Evolutionary conservation across 371 early-diverging fungal genomes (phyloP).

Genomic region (Mucor indicus): DNA sequence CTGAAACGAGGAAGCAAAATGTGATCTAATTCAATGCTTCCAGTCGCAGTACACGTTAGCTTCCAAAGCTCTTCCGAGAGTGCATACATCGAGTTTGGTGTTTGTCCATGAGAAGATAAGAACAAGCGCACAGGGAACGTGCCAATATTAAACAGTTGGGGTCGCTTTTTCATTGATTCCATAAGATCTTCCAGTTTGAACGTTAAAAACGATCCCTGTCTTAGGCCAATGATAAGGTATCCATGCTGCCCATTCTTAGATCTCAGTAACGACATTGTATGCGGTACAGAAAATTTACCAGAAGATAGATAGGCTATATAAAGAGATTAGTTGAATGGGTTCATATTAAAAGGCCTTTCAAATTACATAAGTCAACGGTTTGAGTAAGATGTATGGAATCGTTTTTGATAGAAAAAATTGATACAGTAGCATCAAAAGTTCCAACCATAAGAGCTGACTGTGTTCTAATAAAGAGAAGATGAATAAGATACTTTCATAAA

Average conservation of each 20-base stretch:
- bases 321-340: background rate
- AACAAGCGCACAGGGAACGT: constrained; percentile 6
- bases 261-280: constrained; percentile 1
- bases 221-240: constrained; percentile 8
- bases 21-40: constrained; percentile 16
- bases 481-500: background rate
- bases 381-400: constrained; percentile 2
- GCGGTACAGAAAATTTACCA: constrained; percentile 1
- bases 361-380: constrained; percentile 15
- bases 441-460: constrained; percentile 10
- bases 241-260: background rate
- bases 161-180: background rate
- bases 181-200: constrained; percentile 1
- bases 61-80: constrained; percentile 27
- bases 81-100: constrained; percentile 7
- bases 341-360: background rate
- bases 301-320: constrained; percentile 1
- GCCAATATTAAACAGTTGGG: constrained; percentile 2
- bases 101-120: background rate
- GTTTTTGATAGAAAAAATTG: constrained; percentile 7
- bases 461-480: background rate
- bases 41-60: constrained; percentile 6
- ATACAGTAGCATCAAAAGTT: constrained; percentile 9
- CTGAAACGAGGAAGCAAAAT: constrained; percentile 13
- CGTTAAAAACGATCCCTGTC: constrained; percentile 12